Evolutionary conservation across 441 rosid genomes (phyloP).

Genomic region (Pelargonium citronellum): DNA sequence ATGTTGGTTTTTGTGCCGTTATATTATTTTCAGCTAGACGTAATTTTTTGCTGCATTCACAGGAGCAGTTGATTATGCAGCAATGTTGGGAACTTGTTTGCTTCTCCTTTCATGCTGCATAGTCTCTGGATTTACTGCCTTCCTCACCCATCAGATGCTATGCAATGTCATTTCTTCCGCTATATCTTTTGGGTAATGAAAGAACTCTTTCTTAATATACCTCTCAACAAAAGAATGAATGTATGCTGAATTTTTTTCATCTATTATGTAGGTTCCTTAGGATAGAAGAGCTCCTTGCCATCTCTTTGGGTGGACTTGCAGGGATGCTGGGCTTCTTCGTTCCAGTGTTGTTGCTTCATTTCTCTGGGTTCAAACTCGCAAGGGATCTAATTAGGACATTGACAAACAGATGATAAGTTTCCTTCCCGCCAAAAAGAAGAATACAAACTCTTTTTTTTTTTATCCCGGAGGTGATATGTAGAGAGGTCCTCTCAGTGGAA

Average conservation of each 20-base stretch:
- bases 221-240: neutral
- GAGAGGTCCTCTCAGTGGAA: too few species aligned
- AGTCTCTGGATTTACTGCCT: conserved; percentile 1
- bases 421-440: too few species aligned
- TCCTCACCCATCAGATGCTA: neutral
- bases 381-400: neutral
- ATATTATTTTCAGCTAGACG: neutral
- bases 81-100: neutral
- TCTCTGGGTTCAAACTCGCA: neutral
- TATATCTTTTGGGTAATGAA: neutral
- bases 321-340: neutral
- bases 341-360: neutral
- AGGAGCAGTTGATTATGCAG: neutral
- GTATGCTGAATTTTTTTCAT: neutral
- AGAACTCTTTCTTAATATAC: neutral
- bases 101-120: conserved; percentile 4
- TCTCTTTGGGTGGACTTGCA: neutral
- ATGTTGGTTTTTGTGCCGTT: neutral
- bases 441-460: too few species aligned
- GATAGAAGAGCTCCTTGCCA: neutral
- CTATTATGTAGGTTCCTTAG: neutral
- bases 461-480: too few species aligned
- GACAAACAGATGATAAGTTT: neutral
- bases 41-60: neutral
- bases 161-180: neutral